phyloP scores from a whole-genome alignment of 176 grass and related monocot genomes.

The Oropetium thomaeum region DNA sequence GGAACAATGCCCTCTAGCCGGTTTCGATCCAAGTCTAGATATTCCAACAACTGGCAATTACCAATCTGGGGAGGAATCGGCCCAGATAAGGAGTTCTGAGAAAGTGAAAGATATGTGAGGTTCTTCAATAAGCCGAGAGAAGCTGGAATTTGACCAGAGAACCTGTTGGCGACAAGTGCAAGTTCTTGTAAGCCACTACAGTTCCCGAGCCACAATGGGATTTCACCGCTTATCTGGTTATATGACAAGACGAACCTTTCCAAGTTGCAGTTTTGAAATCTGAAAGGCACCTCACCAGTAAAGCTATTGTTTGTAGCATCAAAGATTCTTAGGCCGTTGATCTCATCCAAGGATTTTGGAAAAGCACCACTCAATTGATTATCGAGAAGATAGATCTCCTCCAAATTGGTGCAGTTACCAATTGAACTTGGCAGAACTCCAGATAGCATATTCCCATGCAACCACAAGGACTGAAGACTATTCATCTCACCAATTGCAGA shows the following conservation, averaged over 20 bases:
- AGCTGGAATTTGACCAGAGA: slow-evolving; percentile 59
- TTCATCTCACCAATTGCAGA: slow-evolving; percentile 32
- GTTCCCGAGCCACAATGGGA: slow-evolving; percentile 52
- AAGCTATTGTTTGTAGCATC: slow-evolving; percentile 51
- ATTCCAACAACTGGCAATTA: slow-evolving; percentile 27
- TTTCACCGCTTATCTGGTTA: slow-evolving; percentile 51
- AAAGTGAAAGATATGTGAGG: slow-evolving; percentile 54
- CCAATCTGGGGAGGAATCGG: slow-evolving; percentile 60
- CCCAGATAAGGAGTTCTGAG: slow-evolving; percentile 65
- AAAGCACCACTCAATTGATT: slow-evolving; percentile 68
- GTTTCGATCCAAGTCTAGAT: slow-evolving; percentile 53
- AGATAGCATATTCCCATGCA: slow-evolving; percentile 42
- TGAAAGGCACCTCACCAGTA: slow-evolving; percentile 51
- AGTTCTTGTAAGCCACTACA: slow-evolving; percentile 47
- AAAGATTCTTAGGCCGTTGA: slow-evolving; percentile 42
- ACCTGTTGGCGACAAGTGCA: slow-evolving; percentile 38
- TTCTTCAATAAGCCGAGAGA: slow-evolving; percentile 53
- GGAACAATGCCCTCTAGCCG: slow-evolving; percentile 52
- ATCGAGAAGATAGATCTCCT: slow-evolving; percentile 41
- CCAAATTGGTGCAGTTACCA: slow-evolving; percentile 61
- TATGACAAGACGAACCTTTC: slow-evolving; percentile 47
- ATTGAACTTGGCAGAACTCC: slow-evolving; percentile 63
- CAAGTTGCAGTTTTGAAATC: slow-evolving; percentile 48
- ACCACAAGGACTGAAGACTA: slow-evolving; percentile 43
- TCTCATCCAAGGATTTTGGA: slow-evolving; percentile 40